phyloP scores from a whole-genome alignment of 129 eudicot genomes.

The Calendula officinalis region DNA sequence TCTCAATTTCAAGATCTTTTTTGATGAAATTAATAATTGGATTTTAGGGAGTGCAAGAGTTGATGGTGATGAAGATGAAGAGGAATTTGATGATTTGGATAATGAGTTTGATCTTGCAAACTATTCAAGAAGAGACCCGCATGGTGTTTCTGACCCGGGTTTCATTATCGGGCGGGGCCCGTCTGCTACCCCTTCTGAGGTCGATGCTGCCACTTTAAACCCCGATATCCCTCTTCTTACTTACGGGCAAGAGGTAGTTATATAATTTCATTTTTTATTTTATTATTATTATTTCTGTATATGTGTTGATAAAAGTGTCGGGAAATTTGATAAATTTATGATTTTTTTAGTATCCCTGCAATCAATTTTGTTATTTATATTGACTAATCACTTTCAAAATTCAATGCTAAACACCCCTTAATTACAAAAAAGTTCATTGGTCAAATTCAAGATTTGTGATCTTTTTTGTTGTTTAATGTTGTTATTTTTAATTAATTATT shows the following conservation, averaged over 20 bases:
- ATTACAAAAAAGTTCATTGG: not conserved
- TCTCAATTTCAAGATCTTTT: conserved; percentile 5
- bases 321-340: not conserved
- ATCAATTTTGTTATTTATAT: not conserved
- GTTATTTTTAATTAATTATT: not conserved
- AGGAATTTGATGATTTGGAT: conserved; percentile 87
- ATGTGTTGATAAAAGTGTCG: not conserved
- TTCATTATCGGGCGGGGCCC: conserved; percentile 51
- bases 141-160: conserved; percentile 51
- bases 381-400: not conserved
- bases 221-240: conserved; percentile 87
- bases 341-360: not conserved
- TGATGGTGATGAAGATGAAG: conserved; percentile 96
- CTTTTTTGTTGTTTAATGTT: conserved; percentile 16
- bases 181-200: conserved; percentile 52
- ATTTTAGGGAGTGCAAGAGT: conserved; percentile 83
- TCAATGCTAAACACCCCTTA: not conserved
- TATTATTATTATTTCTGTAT: conserved; percentile 2
- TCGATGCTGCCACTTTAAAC: conserved; percentile 46
- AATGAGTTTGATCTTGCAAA: conserved; percentile 62
- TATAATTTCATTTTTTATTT: conserved; percentile 8
- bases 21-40: conserved; percentile 6
- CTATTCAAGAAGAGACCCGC: conserved; percentile 48
- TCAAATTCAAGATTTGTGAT: conserved; percentile 8
- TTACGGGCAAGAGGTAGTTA: conserved; percentile 84